These are phyloP conservation scores for Penicillium sp. DNA, from an alignment of 2,329 filamentous ascomycete species.

Conservation along the genomic window DNA sequence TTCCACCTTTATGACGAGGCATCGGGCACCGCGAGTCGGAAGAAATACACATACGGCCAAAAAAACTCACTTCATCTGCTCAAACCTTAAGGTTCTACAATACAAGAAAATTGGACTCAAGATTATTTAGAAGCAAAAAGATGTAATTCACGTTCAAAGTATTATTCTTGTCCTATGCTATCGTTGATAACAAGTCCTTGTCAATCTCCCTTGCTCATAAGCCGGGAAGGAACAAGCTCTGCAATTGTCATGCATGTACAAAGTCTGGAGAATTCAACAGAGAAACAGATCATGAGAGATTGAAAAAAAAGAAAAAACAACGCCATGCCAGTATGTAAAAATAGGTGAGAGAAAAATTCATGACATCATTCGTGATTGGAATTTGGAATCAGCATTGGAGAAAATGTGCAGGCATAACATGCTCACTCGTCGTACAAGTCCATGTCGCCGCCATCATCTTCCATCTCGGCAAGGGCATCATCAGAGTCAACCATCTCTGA, in stretches of 20 bases:
- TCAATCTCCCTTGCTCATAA: neutral
- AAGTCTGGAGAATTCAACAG: neutral
- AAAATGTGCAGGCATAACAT: neutral
- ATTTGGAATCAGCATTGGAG: neutral
- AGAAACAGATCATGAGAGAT: neutral
- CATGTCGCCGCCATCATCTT: slow-evolving; percentile 60
- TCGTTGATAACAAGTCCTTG: neutral
- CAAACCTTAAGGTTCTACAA: neutral
- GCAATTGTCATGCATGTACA: neutral
- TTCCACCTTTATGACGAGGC: no score
- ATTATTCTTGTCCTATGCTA: neutral
- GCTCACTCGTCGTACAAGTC: slow-evolving; percentile 61
- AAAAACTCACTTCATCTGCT: no score
- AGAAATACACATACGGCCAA: no score
- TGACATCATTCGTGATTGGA: slow-evolving; percentile 2
- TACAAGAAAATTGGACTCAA: no score
- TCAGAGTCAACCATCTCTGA: slow-evolving; percentile 76
- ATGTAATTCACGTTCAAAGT: neutral
- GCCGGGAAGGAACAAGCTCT: neutral
- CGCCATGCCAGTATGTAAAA: neutral
- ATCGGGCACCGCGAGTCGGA: no score
- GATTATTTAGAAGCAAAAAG: no score
- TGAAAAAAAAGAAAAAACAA: neutral
- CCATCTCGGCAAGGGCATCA: slow-evolving; percentile 73
- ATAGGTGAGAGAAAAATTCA: neutral